Percentiles rank a stretch among this genome's conserved stretches.
Conservation (phyloP, 2,329 filamentous ascomycete genomes). For the Cercospora janseana region DNA sequence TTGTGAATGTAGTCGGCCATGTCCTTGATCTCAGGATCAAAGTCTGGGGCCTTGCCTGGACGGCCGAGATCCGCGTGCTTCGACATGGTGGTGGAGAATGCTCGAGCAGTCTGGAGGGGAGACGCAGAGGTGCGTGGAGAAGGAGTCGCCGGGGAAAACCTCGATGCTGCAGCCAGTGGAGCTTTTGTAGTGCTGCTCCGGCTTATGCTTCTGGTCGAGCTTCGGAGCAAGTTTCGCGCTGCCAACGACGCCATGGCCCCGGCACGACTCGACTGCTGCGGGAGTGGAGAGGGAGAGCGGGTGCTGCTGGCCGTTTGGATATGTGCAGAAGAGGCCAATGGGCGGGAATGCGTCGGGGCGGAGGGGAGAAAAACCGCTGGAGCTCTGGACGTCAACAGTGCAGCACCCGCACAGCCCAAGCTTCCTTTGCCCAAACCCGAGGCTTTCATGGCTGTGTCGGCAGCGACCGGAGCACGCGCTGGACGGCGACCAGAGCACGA, state of each 20-base stretch:
- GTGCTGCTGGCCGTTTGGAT: background rate
- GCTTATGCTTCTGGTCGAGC: slow-evolving; percentile 32
- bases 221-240: slow-evolving; percentile 41
- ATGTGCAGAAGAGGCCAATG: background rate
- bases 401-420: slow-evolving; percentile 1
- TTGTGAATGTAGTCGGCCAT: slow-evolving; percentile 95
- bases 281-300: slow-evolving; percentile 1
- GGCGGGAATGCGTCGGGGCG: background rate
- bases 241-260: slow-evolving; percentile 37
- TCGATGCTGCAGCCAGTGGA: slow-evolving; percentile 29
- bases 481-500: background rate
- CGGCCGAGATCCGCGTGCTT: slow-evolving; percentile 34
- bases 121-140: background rate
- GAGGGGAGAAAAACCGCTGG: background rate
- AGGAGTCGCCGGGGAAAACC: background rate
- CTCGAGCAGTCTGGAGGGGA: slow-evolving; percentile 26
- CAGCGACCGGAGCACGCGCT: slow-evolving; percentile 1
- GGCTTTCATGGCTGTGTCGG: slow-evolving; percentile 4
- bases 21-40: slow-evolving; percentile 90
- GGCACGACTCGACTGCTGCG: background rate
- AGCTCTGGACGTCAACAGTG: slow-evolving; percentile 6
- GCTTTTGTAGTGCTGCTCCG: slow-evolving; percentile 29
- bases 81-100: slow-evolving; percentile 37
- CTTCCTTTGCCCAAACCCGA: slow-evolving; percentile 2
- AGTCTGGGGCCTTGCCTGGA: slow-evolving; percentile 44